Evolutionary conservation across 2,329 filamentous ascomycete genomes (phyloP), one percentile per base, ranked within the genome.

Genomic region (Rhinocladiella mackenziei): DNA sequence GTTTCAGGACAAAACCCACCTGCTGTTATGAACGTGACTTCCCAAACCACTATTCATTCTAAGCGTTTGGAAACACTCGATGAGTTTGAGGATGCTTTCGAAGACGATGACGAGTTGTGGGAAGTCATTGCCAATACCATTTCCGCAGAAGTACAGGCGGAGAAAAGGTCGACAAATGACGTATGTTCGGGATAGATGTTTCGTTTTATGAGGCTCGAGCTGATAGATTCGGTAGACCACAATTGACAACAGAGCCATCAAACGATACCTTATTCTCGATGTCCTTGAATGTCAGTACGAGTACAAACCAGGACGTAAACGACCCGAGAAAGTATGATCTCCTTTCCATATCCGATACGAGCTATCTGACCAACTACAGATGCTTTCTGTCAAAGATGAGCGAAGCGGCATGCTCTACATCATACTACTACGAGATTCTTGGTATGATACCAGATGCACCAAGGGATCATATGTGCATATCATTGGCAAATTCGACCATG

Each of bases 301-400:
- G 46, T 79, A 83, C 63, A 71, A 76, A 15, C 75, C 73, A 54
- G 81, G 83, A 32, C 72, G 76, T 53, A 65, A 69, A 37, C 73
- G 72, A 38, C 72, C 72, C 31, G 84, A 94, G 65, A 89, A 92
- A 78, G 88, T 89, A 67, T 62, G 68, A 53, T 19, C 39, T 13
- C 37, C 15, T 23, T 38, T 25, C 30, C 11, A 4, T 35, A 2
- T 28, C 13, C 29, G 11, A 32, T 15, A 7, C 29, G 14, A 11
- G 18, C 66, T 40, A 65, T 6, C 48, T 50, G 25, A 50, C 26
- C 39, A n/a, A n/a, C 15, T 38, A 32, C 51, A 94, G 85, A 76
- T 94, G 32, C 71, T 98, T 3, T 67, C 86, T n/a, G 84, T 95
- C 18, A 81, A 89, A 65, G 81, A 85, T 39, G 89, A 96, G 55